phyloP scores from a whole-genome alignment of 306 rosid genomes.

The Corylus americana region DNA sequence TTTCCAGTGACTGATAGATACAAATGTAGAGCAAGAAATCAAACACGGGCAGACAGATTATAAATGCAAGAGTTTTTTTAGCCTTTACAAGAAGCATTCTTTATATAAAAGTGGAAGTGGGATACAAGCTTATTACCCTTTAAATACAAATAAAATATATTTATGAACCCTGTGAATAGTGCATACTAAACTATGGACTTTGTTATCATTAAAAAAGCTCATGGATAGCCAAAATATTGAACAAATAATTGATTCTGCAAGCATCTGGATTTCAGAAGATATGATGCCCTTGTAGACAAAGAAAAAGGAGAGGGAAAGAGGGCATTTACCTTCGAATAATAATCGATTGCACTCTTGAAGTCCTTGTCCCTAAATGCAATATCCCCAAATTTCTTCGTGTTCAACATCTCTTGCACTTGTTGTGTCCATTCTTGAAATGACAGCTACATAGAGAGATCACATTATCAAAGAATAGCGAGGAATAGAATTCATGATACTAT shows the following conservation, averaged over 20 bases:
- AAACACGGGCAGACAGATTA: background rate
- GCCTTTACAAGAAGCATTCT: background rate
- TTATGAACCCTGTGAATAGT: background rate
- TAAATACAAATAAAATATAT: background rate
- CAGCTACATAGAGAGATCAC: conserved; percentile 51
- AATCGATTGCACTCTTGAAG: conserved; percentile 88
- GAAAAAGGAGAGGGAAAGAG: conserved; percentile 8
- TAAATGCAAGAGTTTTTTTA: background rate
- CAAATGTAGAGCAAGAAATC: no score
- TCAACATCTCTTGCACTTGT: conserved; percentile 94
- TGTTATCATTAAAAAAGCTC: background rate
- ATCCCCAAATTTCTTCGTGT: conserved; percentile 90
- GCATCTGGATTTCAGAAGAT: background rate
- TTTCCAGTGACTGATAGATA: background rate
- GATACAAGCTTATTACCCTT: background rate
- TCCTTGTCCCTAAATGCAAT: conserved; percentile 95
- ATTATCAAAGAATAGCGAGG: conserved; percentile 4
- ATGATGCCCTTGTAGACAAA: background rate
- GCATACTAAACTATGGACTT: background rate
- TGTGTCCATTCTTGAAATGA: conserved; percentile 99
- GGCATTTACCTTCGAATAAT: conserved; percentile 77
- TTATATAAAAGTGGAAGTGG: background rate
- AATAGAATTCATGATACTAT: background rate
- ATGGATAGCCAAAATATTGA: background rate
- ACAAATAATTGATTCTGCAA: background rate